Percentiles rank a stretch among this genome's conserved stretches.
Conservation (phyloP, 306 rosid genomes). For the Lathyrus oleraceus region DNA sequence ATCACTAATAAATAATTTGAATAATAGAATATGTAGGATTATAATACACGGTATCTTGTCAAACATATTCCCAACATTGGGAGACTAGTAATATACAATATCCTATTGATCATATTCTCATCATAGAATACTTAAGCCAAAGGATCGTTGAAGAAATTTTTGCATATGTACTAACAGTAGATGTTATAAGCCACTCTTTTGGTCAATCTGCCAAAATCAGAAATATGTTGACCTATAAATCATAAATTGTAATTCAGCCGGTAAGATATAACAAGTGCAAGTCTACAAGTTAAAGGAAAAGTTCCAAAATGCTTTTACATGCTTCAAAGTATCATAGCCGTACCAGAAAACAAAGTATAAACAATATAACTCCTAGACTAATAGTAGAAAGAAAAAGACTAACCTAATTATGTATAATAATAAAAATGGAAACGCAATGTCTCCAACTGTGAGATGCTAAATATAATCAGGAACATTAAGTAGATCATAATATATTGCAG, state of each 20-base stretch:
- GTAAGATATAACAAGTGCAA: slow-evolving; percentile 15
- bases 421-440: not conserved
- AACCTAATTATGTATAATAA: not conserved
- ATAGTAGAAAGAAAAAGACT: not conserved
- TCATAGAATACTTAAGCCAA: slow-evolving; percentile 6
- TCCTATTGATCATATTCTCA: slow-evolving; percentile 22
- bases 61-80: slow-evolving; percentile 13
- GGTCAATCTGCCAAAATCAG: no score
- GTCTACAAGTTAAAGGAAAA: slow-evolving; percentile 6
- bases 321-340: slow-evolving; percentile 5
- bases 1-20: slow-evolving; percentile 6
- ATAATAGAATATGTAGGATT: slow-evolving; percentile 3
- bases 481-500: slow-evolving; percentile 7
- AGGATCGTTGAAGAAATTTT: not conserved
- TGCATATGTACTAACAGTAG: not conserved
- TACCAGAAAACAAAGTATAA: not conserved
- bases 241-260: not conserved
- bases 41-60: not conserved
- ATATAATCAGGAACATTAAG: slow-evolving; percentile 4
- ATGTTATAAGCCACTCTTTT: slow-evolving; percentile 4
- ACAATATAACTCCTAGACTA: slow-evolving; percentile 3
- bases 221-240: not conserved
- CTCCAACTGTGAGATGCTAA: not conserved
- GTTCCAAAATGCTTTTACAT: not conserved
- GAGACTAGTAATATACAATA: not conserved